Percentiles rank a stretch among this genome's conserved stretches.
phyloP scores from a whole-genome alignment of 164 flowering plant genomes.

The Sextonia rubra region DNA sequence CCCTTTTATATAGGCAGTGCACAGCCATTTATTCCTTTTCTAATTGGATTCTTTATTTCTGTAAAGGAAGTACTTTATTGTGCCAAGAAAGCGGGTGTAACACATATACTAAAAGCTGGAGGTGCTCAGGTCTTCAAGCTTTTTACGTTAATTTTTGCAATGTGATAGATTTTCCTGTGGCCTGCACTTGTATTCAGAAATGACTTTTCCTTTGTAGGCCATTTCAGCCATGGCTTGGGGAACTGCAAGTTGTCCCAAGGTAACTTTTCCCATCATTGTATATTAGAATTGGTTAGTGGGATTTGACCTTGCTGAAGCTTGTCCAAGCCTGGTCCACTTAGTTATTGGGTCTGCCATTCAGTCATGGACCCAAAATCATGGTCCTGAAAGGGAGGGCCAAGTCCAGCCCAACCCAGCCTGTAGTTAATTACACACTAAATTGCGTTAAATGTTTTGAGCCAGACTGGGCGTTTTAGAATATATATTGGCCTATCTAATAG shows the following conservation, averaged over 20 bases:
- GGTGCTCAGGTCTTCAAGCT: constrained; percentile 83
- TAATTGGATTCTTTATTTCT: background rate
- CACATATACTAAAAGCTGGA: constrained; percentile 97
- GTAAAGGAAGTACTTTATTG: constrained; percentile 91
- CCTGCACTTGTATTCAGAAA: background rate
- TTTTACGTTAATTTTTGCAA: background rate
- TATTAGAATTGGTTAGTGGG: background rate
- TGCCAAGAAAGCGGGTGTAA: constrained; percentile 98
- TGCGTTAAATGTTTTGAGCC: too few species aligned
- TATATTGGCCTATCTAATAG: too few species aligned
- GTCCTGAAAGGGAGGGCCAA: too few species aligned
- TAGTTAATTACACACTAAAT: too few species aligned
- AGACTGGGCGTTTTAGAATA: too few species aligned
- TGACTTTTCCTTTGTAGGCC: constrained; percentile 45
- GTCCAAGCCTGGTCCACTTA: too few species aligned
- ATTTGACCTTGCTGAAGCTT: too few species aligned
- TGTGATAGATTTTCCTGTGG: background rate
- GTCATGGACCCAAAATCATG: too few species aligned
- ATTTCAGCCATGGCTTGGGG: constrained; percentile 99
- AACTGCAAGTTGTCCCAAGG: constrained; percentile 96
- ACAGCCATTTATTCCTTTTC: background rate
- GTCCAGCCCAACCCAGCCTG: too few species aligned
- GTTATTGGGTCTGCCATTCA: too few species aligned
- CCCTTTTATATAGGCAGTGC: background rate
- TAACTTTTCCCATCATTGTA: constrained; percentile 16